These are phyloP conservation scores for Vigna unguiculata DNA, from an alignment of 306 rosid species.

Conservation along the genomic window DNA sequence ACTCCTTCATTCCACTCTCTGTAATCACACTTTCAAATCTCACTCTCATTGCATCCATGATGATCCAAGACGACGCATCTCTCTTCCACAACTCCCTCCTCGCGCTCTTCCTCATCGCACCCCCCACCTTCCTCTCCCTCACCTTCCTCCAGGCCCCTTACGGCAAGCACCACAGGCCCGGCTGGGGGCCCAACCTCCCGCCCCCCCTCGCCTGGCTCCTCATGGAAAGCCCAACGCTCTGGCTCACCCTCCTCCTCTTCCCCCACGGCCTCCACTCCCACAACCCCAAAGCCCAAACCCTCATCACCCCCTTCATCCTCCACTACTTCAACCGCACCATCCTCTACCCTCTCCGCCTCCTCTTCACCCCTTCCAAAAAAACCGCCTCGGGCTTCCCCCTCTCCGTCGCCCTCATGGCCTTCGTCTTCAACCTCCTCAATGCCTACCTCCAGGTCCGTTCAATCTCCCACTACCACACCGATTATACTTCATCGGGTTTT, in stretches of 20 bases:
- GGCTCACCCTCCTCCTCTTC: slow-evolving; percentile 76
- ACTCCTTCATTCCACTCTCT: no score
- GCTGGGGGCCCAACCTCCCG: slow-evolving; percentile 85
- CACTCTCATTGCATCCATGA: background rate
- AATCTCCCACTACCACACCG: slow-evolving; percentile 65
- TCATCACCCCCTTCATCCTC: slow-evolving; percentile 63
- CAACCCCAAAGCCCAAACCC: slow-evolving; percentile 62
- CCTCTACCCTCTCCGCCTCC: slow-evolving; percentile 69
- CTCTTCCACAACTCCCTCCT: slow-evolving; percentile 53
- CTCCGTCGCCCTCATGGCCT: slow-evolving; percentile 58
- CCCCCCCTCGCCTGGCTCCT: slow-evolving; percentile 83
- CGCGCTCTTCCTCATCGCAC: slow-evolving; percentile 60
- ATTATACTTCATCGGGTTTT: slow-evolving; percentile 44
- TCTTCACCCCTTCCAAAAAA: background rate
- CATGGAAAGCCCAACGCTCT: slow-evolving; percentile 86
- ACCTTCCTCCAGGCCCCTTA: slow-evolving; percentile 83
- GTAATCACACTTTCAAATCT: no score
- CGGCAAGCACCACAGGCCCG: slow-evolving; percentile 72
- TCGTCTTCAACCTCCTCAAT: slow-evolving; percentile 67
- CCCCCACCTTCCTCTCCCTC: slow-evolving; percentile 68
- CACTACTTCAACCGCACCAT: slow-evolving; percentile 80
- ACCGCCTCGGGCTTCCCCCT: slow-evolving; percentile 57
- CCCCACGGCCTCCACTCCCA: slow-evolving; percentile 63
- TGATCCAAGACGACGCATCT: slow-evolving; percentile 44
- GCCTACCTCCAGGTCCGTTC: slow-evolving; percentile 69